Evolutionary conservation across 2,329 filamentous ascomycete genomes (phyloP).

Genomic region (Aspergillus amoenus): DNA sequence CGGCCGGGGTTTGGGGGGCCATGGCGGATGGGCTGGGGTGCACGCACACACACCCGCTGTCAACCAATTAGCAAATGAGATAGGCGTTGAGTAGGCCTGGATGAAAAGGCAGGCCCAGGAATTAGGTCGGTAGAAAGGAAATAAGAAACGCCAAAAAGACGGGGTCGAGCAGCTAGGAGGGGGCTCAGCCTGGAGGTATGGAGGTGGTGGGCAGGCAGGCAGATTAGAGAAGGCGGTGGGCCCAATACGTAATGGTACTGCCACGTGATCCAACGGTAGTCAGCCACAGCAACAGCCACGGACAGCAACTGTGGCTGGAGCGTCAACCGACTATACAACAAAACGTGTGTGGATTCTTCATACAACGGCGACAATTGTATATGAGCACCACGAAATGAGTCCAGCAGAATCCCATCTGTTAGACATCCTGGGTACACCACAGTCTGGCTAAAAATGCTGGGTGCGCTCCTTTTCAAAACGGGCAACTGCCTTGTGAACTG

Average conservation of each 20-base stretch:
- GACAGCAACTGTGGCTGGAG: neutral
- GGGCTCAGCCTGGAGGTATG: conserved; percentile 5
- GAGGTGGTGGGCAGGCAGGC: conserved; percentile 12
- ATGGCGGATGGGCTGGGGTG: conserved; percentile 52
- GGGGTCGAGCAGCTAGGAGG: conserved; percentile 8
- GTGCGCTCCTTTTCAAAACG: neutral
- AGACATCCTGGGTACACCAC: neutral
- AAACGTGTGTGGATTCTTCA: neutral
- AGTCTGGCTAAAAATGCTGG: neutral
- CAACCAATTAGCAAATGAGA: conserved; percentile 10
- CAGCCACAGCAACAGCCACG: neutral
- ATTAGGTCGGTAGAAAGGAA: neutral
- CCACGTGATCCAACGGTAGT: neutral
- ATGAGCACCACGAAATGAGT: neutral
- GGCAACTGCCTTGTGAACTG: conserved; percentile 4
- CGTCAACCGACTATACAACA: neutral
- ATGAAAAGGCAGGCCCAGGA: conserved; percentile 2
- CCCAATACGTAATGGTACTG: neutral
- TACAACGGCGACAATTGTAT: neutral
- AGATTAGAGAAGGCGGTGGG: conserved; percentile 8
- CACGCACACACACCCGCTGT: conserved; percentile 19
- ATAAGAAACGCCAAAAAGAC: conserved; percentile 6
- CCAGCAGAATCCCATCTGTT: no score
- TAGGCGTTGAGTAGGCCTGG: conserved; percentile 1
- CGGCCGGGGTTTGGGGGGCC: conserved; percentile 98